Base-by-base conservation (phyloP, 495 filamentous ascomycete genomes). In the Sordaria brevicollis region DNA sequence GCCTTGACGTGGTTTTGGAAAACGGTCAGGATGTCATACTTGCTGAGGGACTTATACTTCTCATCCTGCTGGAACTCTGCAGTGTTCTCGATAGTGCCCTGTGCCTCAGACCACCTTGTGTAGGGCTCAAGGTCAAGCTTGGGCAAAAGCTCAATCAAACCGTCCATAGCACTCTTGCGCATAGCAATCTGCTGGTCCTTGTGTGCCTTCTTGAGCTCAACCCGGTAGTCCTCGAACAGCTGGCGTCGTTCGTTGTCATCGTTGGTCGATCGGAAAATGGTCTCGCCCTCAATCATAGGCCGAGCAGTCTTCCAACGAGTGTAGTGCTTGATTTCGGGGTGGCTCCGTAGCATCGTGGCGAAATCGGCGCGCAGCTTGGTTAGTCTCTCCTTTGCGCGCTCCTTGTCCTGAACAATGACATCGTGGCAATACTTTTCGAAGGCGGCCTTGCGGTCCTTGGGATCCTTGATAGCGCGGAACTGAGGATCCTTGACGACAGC, bases 281-380 rank as follows among this genome's bases (percentile, higher is more conserved):
- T 93, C 83, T 99, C 95, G 66, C 91, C 91, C 80, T 97, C 92
- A 75, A 99, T 95, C 66, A 97, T 97, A 19, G 93, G 93, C 49
- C 92, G 90, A 69, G 94, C 94, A 35, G 92, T 97, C 85, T 92
- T 97, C 96, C 96, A 99, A 68, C 94, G 91, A 70, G 94, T 97
- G 81, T 97, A 98, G 74, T 97, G 89, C 81, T 94, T 96, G 78
- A 99, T 98, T 82, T 98, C 95, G 75, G 94, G 93, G 79, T 98
- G 96, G 71, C 93, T 94, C 79, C 90, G 92, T 73, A 98, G 85
- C 95, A 99, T 99, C 68, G 89, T 94, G 74, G 89, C 90, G 82
- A 98, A 99, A 83, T 98, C 94, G 79, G 91, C 85, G 72, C 93
- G 92, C 74, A 98, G 86, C 81, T 97, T 98, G 74, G 93, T 88